phyloP scores from a whole-genome alignment of 805 yeast species.

The Metschnikowia koreensis region DNA sequence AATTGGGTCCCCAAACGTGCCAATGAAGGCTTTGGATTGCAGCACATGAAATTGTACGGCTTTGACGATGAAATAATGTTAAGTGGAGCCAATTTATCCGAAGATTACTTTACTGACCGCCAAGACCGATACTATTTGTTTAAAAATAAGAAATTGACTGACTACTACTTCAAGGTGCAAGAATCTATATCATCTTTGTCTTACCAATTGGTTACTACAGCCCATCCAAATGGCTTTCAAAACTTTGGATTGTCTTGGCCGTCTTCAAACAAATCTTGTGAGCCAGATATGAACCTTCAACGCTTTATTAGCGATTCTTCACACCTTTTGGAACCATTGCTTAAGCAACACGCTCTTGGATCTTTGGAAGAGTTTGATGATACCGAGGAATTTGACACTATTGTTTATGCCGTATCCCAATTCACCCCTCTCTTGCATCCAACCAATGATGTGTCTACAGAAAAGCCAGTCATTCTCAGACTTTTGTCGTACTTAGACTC shows the following conservation, averaged over 20 bases:
- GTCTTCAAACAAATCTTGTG: constrained; percentile 56
- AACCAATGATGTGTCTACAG: constrained; percentile 68
- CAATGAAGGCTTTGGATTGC: constrained; percentile 90
- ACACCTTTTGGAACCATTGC: constrained; percentile 52
- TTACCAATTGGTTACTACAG: constrained; percentile 54
- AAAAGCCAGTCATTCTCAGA: constrained; percentile 65
- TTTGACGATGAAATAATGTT: constrained; percentile 86
- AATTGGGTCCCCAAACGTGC: constrained; percentile 72
- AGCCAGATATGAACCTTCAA: constrained; percentile 57
- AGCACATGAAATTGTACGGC: constrained; percentile 97
- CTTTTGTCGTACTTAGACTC: constrained; percentile 57
- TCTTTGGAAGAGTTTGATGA: constrained; percentile 33
- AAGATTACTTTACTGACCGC: constrained; percentile 90
- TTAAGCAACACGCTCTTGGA: constrained; percentile 43
- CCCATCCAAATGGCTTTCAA: constrained; percentile 32
- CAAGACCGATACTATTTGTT: constrained; percentile 90
- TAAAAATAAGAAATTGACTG: constrained; percentile 53
- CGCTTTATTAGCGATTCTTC: constrained; percentile 59
- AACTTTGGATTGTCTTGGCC: constrained; percentile 76
- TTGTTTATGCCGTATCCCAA: constrained; percentile 88
- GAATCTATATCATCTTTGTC: constrained; percentile 66
- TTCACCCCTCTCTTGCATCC: constrained; percentile 74
- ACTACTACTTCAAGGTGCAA: constrained; percentile 75
- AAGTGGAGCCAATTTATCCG: constrained; percentile 87
- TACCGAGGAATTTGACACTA: constrained; percentile 48